Evolutionary conservation across 768 basidiomycete genomes (phyloP).

Genomic region (Rhodotorula babjevae): DNA sequence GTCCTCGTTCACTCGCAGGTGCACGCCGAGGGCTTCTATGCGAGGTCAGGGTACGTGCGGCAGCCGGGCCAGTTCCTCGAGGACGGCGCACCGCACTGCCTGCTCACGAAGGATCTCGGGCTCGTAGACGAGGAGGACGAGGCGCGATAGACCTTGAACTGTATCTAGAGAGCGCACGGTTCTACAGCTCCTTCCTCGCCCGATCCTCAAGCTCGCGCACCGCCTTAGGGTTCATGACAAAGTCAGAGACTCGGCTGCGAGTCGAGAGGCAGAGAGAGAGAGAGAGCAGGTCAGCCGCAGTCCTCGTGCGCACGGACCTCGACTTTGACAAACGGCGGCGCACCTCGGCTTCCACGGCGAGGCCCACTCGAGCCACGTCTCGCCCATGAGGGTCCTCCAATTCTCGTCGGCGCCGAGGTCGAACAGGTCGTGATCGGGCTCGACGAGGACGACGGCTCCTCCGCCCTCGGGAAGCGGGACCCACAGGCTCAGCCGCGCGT

Average conservation of each 20-base stretch:
- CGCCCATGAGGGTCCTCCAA: constrained; percentile 22
- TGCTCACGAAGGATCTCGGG: neutral
- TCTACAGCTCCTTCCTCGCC: neutral
- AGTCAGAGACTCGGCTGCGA: neutral
- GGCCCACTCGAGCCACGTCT: constrained; percentile 25
- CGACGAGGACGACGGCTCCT: constrained; percentile 1
- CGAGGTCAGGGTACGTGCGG: constrained; percentile 13
- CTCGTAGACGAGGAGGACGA: neutral
- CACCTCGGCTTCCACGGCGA: neutral
- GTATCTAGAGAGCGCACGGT: neutral
- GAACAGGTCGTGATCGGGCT: constrained; percentile 17
- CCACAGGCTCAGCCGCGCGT: constrained; percentile 14
- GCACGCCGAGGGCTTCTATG: constrained; percentile 13
- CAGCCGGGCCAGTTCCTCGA: constrained; percentile 25
- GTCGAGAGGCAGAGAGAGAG: too few relatives aligned
- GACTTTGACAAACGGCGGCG: too few relatives aligned
- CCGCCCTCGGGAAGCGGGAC: constrained; percentile 5
- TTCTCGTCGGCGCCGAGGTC: constrained; percentile 30
- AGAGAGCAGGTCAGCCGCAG: too few relatives aligned
- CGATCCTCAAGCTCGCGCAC: neutral
- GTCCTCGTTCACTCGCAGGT: constrained; percentile 11
- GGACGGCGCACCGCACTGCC: constrained; percentile 5
- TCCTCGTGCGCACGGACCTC: too few relatives aligned
- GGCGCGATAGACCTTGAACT: neutral
- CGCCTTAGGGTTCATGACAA: neutral